Evolutionary conservation across 2,329 filamentous ascomycete genomes (phyloP), one percentile per base, ranked within the genome.

Genomic region (Shiraia bambusicola): DNA sequence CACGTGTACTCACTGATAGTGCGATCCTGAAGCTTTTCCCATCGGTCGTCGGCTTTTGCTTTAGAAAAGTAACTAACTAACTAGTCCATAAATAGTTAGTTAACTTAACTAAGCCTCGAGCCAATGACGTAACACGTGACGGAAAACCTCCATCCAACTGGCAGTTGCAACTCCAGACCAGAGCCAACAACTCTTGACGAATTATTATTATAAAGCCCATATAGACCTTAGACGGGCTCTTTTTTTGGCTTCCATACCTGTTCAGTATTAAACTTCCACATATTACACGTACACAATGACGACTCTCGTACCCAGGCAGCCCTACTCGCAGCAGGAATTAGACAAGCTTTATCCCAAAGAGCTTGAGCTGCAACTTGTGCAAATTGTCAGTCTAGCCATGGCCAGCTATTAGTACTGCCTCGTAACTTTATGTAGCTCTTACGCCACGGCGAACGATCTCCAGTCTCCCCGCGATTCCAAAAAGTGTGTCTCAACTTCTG

Each of bases 361-460:
- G 31, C 77, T 98, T 45, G 80, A 92, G 66, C 81, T 98, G 26
- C 87, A 93, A 66, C 82, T 93, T 46, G 93, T 97, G 35, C 93
- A 98, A 73, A 78, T 97, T 58, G 78, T 84, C 64, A 61, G 78
- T 65, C 24, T 17, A 33, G 19, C 33, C 34, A 15, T n/a, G 15
- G 13, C 19, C 16, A 27, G 24, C 34, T 28, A 22, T 30, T 36
- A 30, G 19, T 16, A 26, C 12, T 28, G 28, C 14, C 13, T 6
- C 30, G 22, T 32, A 27, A 60, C 22, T 12, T 2, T 9, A 1
- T 34, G 3, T 24, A 22, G 67, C 51, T 72, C 28, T 58, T 72
- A 30, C 66, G 69, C 19, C 69, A 72, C 63, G 70, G 80, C 53
- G 83, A 86, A 73, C 84, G 92, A 43, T 92, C 86, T 6, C 92